Conservation (phyloP, 2,329 filamentous ascomycete species). For the Penicillium sp. region DNA sequence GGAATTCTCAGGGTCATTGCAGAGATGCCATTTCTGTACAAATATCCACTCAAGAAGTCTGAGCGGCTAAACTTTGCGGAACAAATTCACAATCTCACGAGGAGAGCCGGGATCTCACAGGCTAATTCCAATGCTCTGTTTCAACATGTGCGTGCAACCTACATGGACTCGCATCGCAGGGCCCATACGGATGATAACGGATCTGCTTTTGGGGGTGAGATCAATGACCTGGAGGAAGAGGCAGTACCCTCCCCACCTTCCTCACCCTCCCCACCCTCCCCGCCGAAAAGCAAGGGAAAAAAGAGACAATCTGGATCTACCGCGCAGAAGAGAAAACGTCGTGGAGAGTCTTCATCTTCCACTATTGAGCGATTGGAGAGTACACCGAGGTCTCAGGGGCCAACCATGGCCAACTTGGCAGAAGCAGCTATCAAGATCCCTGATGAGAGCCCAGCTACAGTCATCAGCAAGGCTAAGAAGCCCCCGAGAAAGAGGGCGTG, state of each 20-base stretch:
- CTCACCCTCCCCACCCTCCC: too few species aligned
- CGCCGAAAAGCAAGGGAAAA: not conserved
- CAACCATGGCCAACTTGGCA: not conserved
- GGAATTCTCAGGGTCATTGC: not conserved
- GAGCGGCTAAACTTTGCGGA: conserved; percentile 19
- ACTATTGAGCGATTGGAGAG: not conserved
- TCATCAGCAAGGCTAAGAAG: not conserved
- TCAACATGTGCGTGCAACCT: conserved; percentile 24
- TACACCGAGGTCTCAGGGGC: conserved; percentile 28
- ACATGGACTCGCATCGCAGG: conserved; percentile 18
- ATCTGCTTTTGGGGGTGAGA: conserved; percentile 25
- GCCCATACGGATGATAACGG: not conserved
- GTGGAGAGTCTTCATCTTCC: not conserved
- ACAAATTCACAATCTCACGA: conserved; percentile 20
- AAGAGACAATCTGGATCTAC: not conserved
- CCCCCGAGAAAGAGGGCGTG: not conserved
- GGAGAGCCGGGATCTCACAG: conserved; percentile 16
- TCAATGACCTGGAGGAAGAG: conserved; percentile 13
- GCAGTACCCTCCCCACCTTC: not conserved
- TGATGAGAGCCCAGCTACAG: not conserved
- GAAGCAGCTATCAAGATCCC: not conserved
- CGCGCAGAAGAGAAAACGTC: not conserved
- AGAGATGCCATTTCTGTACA: conserved; percentile 1
- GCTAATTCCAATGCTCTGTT: conserved; percentile 15
- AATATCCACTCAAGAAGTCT: conserved; percentile 25